Conservation (phyloP, 495 filamentous ascomycete genomes). For the Friedmanniomyces endolithicus region DNA sequence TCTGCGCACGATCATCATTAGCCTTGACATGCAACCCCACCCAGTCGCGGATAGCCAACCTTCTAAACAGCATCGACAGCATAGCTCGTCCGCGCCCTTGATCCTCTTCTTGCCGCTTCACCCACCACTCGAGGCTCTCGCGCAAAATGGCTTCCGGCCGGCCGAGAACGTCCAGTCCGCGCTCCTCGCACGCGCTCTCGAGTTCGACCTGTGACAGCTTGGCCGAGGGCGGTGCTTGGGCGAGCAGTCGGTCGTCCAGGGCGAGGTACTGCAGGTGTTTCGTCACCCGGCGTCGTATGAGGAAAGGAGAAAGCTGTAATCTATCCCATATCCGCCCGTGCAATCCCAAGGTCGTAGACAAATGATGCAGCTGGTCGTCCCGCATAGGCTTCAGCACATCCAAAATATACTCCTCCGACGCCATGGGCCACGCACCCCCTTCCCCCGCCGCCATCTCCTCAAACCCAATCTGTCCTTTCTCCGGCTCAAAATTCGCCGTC, state of each 20-base stretch:
- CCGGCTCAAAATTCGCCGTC: conserved; percentile 9
- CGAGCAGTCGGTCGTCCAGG: conserved; percentile 48
- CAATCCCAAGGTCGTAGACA: conserved; percentile 31
- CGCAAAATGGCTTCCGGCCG: conserved; percentile 24
- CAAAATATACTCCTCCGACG: background rate
- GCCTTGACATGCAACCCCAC: conserved; percentile 12
- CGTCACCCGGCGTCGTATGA: conserved; percentile 34
- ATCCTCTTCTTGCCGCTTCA: conserved; percentile 14
- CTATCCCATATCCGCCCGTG: conserved; percentile 38
- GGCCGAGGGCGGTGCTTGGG: conserved; percentile 28
- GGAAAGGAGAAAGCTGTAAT: conserved; percentile 30
- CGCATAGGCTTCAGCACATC: background rate
- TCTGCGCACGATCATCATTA: conserved; percentile 11
- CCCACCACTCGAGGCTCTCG: conserved; percentile 15
- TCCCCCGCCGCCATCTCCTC: background rate
- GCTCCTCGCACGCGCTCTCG: conserved; percentile 42
- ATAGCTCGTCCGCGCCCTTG: conserved; percentile 7
- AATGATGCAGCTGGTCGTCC: conserved; percentile 11
- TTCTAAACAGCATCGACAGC: conserved; percentile 17
- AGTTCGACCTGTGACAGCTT: conserved; percentile 44
- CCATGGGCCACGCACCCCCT: conserved; percentile 4
- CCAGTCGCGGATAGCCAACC: conserved; percentile 12
- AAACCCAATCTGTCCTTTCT: conserved; percentile 21
- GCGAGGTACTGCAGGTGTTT: conserved; percentile 41
- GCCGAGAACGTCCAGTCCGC: conserved; percentile 33